phyloP scores from a whole-genome alignment of 768 basidiomycete species.

The Russula ochroleuca region DNA sequence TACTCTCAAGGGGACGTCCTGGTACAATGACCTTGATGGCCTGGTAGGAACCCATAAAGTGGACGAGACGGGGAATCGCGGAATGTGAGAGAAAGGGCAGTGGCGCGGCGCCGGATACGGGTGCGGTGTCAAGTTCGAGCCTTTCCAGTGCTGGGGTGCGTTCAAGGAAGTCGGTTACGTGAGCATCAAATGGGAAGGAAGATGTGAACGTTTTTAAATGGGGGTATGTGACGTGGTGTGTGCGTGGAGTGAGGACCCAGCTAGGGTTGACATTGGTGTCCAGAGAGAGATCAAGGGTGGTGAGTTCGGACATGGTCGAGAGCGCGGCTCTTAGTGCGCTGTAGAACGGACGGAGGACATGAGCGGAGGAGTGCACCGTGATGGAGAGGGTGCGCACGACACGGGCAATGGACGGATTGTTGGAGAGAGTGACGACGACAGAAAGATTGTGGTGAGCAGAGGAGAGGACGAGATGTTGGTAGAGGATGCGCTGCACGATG shows the following conservation, averaged over 20 bases:
- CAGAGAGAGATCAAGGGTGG: slow-evolving; percentile 49
- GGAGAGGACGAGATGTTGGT: slow-evolving; percentile 51
- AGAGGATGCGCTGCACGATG: slow-evolving; percentile 59
- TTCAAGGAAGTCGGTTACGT: slow-evolving; percentile 56
- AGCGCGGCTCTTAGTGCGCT: slow-evolving; percentile 49
- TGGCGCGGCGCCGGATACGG: slow-evolving; percentile 27
- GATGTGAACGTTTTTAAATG: slow-evolving; percentile 53
- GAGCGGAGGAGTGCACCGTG: slow-evolving; percentile 41
- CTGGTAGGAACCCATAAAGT: slow-evolving; percentile 58
- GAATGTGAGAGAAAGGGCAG: slow-evolving; percentile 32
- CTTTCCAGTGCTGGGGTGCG: slow-evolving; percentile 51
- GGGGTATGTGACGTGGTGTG: slow-evolving; percentile 37
- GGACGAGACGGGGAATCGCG: slow-evolving; percentile 44
- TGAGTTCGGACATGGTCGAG: slow-evolving; percentile 55
- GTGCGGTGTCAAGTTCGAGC: slow-evolving; percentile 49
- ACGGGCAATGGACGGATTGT: slow-evolving; percentile 51
- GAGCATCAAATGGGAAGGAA: slow-evolving; percentile 56
- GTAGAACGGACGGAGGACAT: slow-evolving; percentile 48
- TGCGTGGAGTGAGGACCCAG: slow-evolving; percentile 45
- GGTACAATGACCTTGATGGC: slow-evolving; percentile 56
- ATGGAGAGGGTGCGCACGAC: slow-evolving; percentile 61
- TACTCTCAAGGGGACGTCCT: slow-evolving; percentile 58
- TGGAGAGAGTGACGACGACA: slow-evolving; percentile 54
- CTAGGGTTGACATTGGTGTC: slow-evolving; percentile 41
- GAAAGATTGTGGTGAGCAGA: slow-evolving; percentile 43